Conservation (phyloP, 345 rosid species). For the Gossypium anomalum region DNA sequence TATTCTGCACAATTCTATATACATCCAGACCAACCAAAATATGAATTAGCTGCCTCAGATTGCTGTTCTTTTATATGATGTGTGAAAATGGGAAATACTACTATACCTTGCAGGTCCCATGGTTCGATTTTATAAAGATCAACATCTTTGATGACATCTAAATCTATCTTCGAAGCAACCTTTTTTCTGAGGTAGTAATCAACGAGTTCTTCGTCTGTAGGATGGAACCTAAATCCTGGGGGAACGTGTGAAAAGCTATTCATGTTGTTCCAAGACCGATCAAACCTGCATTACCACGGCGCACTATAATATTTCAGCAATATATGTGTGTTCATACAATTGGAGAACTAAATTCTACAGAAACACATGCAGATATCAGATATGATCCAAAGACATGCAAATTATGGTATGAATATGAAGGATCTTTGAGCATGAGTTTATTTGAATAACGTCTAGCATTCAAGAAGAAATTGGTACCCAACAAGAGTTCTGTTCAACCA, state of each 20-base stretch:
- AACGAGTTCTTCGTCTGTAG: conserved; percentile 78
- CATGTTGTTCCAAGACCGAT: conserved; percentile 27
- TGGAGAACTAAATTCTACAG: no score
- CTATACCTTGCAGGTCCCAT: conserved; percentile 74
- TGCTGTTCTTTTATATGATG: not conserved
- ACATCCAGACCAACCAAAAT: not conserved
- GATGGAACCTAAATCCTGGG: conserved; percentile 80
- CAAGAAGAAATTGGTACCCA: not conserved
- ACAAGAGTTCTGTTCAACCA: not conserved
- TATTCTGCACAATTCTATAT: conserved; percentile 66
- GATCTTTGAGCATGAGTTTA: no score
- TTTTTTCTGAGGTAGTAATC: conserved; percentile 70
- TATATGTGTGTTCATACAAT: not conserved
- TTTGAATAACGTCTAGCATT: not conserved
- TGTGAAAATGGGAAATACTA: not conserved
- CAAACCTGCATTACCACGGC: conserved; percentile 29
- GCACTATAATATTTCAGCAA: not conserved
- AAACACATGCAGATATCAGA: no score
- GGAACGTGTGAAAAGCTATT: conserved; percentile 60
- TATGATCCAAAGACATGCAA: no score
- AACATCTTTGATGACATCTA: conserved; percentile 69
- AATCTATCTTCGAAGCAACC: conserved; percentile 57
- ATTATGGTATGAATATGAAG: no score
- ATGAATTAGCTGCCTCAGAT: no score
- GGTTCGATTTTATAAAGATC: conserved; percentile 81